Evolutionary conservation across 257 asterid genomes (phyloP), one percentile per base, ranked within the genome.

Genomic region (Oldenlandia corymbosa): DNA sequence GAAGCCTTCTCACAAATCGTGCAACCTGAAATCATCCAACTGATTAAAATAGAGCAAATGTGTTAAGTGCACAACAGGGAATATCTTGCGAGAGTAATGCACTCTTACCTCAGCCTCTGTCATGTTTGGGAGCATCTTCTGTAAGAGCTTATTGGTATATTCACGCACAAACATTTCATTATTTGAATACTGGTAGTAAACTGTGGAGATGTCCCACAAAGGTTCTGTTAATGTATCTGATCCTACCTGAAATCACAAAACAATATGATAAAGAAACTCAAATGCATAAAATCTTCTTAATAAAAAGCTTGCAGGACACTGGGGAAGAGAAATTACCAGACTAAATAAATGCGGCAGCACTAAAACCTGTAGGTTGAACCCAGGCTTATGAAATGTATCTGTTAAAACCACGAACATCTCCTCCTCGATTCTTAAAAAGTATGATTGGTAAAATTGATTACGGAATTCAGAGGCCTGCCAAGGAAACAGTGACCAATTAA

Each of bases 41-140:
- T 47, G 16, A 13, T 53, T 26, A 62, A 50, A 20, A 67, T 4
- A 10, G n/a, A 13, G 3, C 48, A 39, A 18, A 64, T 37, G 16
- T 12, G n/a, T n/a, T n/a, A n/a, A n/a, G n/a, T 18, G 13, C n/a
- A 41, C 43, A 2, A 4, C 39, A 13, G 23, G 52, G 32, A n/a
- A 37, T 7, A 7, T 20, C 18, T 20, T 21, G 7, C 24, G 62
- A 16, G 61, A 13, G 53, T 39, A 60, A 4, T 58, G 67, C 18
- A 58, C 60, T 31, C 68, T 58, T 78, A 92, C 99, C 95, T 92
- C 99, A 55, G 80, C 43, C 20, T 91, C 20, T 53, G 95, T 82
- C 99, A 93, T 93, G 91, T 93, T 93, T 60, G 96, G 99, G 77
- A 93, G 90, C 49, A 97, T 87, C 11, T 97, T 60, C 72, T 95